Base-by-base conservation (phyloP, 148 eudicot species). In the Limonium bicolor region DNA sequence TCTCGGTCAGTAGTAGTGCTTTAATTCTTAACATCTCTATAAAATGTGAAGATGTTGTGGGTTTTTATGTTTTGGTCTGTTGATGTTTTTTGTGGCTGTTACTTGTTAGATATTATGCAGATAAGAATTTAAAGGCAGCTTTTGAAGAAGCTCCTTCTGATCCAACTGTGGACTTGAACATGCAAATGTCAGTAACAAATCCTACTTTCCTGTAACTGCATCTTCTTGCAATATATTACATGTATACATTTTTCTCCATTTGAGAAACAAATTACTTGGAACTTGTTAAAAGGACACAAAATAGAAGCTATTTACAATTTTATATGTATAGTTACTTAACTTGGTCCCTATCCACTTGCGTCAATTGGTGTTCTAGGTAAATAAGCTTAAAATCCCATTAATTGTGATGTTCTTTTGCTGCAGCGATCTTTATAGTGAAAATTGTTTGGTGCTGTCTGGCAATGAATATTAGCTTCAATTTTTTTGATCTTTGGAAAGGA, bases 101-200 rank as follows among this genome's bases (percentile, higher is more conserved):
- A 20, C 12, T 18, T 19, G 20, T 53, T 56, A 90, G 97, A 67
- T 90, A 90, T 59, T 78, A 61, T 56, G 19, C 44, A 49, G 60
- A 73, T 30, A 79, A 68, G 44, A 59, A 51, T 60, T 56, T 90
- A 64, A 80, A 77, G 53, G 61, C 19, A 42, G 93, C 97, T 37
- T 90, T 84, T 73, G 66, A 51, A 49, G 58, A 66, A 43, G 97
- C 97, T 60, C 93, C 87, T 46, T 84, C 97, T 53, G 97, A 90
- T 80, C 97, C 93, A 36, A 80, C 95, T 45, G 87, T 90, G 42
- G 97, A 90, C 74, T 76, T 90, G 38, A 90, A 90, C 48, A 75
- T 71, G 73, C 97, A 90, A 56, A 61, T 90, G 97, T 90, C 67
- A 74, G 97, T 63, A 28, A 50, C 37, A n/a, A n/a, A n/a, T n/a